phyloP scores from a whole-genome alignment of 805 yeast genomes.

The Spencermartinsiella europaea region DNA sequence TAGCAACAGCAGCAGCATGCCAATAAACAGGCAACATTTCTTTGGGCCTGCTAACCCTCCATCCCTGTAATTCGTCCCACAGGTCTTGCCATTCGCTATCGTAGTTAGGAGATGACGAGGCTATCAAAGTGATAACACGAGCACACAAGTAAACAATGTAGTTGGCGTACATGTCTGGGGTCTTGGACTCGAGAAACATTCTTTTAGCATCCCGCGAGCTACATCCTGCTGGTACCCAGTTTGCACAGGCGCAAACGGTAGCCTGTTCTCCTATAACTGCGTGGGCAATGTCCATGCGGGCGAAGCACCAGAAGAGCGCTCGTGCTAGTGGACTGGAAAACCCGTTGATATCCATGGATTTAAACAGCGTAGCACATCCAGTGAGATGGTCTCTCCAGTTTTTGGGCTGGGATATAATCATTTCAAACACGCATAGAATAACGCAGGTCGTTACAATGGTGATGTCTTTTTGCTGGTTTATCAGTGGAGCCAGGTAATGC shows the following conservation, averaged over 20 bases:
- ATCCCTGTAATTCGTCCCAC: constrained; percentile 38
- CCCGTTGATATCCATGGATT: constrained; percentile 37
- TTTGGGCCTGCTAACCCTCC: constrained; percentile 37
- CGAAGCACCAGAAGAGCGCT: constrained; percentile 42
- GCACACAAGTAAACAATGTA: constrained; percentile 37
- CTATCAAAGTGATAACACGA: constrained; percentile 35
- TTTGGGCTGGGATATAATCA: constrained; percentile 37
- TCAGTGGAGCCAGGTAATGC: constrained; percentile 33
- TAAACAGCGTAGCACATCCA: constrained; percentile 37
- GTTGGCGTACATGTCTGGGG: constrained; percentile 37
- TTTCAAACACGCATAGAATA: constrained; percentile 39
- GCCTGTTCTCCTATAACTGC: constrained; percentile 36
- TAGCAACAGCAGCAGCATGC: constrained; percentile 19
- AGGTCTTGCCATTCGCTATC: constrained; percentile 37
- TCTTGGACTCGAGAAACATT: background rate
- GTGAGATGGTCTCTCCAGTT: constrained; percentile 38
- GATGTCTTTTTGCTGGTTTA: background rate
- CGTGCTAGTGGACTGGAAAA: constrained; percentile 33
- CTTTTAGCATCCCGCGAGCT: constrained; percentile 8
- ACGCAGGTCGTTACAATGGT: background rate
- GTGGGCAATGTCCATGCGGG: constrained; percentile 38
- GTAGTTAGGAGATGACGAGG: constrained; percentile 28
- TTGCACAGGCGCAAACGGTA: constrained; percentile 33
- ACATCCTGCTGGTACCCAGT: constrained; percentile 35
- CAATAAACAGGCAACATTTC: constrained; percentile 31